These are phyloP conservation scores for Cryptosporidium xiaoi DNA, from an alignment of 169 alveolate species.

Conservation along the genomic window DNA sequence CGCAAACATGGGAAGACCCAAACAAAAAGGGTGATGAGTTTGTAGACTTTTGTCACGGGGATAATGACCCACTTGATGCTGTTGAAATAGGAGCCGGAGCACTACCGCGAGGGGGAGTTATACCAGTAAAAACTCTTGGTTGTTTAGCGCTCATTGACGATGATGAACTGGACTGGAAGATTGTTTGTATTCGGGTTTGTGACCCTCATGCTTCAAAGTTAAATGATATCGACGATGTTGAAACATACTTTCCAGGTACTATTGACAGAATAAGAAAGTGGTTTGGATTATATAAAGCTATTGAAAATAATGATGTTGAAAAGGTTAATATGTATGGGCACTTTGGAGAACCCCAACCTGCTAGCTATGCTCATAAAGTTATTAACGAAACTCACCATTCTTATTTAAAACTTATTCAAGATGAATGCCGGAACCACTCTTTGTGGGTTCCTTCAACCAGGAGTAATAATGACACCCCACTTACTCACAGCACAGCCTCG, in stretches of 20 bases:
- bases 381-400: constrained; percentile 58
- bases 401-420: constrained; percentile 26
- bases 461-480: background rate
- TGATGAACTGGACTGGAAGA: constrained; percentile 93
- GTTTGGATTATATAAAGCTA: constrained; percentile 72
- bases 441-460: constrained; percentile 44
- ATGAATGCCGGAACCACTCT: constrained; percentile 1
- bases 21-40: constrained; percentile 70
- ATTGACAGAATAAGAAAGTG: constrained; percentile 66
- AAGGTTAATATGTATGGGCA: constrained; percentile 71
- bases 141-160: constrained; percentile 90
- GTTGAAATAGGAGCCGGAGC: constrained; percentile 87
- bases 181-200: constrained; percentile 82
- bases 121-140: constrained; percentile 85
- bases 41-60: constrained; percentile 82
- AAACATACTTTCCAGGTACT: constrained; percentile 80
- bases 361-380: constrained; percentile 62
- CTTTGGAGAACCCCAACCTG: constrained; percentile 73
- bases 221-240: constrained; percentile 81
- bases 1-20: constrained; percentile 94
- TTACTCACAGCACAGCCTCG: constrained; percentile 25
- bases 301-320: constrained; percentile 68
- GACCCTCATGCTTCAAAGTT: constrained; percentile 80
- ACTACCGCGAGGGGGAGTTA: constrained; percentile 72
- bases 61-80: constrained; percentile 93